phyloP scores from a whole-genome alignment of 345 rosid genomes.

The Jatropha curcas region DNA sequence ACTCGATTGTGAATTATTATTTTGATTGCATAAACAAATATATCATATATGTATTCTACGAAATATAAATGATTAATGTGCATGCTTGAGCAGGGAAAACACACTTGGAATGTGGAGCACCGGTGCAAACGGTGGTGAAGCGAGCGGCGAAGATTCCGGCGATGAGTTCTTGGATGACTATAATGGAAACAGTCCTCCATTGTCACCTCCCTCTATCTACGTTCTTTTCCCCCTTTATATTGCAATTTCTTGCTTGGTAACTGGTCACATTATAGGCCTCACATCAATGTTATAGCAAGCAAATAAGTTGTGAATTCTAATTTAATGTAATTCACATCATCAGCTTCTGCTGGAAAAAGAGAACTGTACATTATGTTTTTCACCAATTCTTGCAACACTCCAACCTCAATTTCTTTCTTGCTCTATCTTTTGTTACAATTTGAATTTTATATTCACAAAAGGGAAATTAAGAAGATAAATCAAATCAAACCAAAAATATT shows the following conservation, averaged over 20 bases:
- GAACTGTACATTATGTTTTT: constrained; percentile 8
- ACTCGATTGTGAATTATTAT: too few species aligned
- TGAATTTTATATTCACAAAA: too few species aligned
- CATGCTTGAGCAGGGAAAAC: constrained; percentile 60
- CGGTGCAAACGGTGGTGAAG: constrained; percentile 41
- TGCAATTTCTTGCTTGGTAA: constrained; percentile 33
- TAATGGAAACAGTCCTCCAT: constrained; percentile 41
- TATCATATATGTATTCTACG: neutral
- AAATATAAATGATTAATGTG: neutral
- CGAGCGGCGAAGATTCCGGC: constrained; percentile 22
- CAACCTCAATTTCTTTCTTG: neutral
- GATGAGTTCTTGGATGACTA: constrained; percentile 54
- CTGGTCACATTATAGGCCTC: constrained; percentile 29
- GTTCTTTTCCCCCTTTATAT: constrained; percentile 28
- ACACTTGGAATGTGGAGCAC: constrained; percentile 80
- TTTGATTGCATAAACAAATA: too few species aligned
- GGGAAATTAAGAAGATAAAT: too few species aligned
- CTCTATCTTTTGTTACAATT: too few species aligned
- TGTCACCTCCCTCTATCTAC: constrained; percentile 24
- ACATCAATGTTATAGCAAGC: constrained; percentile 42
- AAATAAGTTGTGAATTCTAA: constrained; percentile 12
- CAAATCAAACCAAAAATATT: too few species aligned
- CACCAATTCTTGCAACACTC: neutral
- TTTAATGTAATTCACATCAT: neutral
- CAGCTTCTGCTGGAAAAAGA: neutral